A percentile compares a stretch with the other conserved stretches of the same genome.
phyloP scores from a whole-genome alignment of 2,329 filamentous ascomycete genomes.

The Ophiosphaerella herpotricha region DNA sequence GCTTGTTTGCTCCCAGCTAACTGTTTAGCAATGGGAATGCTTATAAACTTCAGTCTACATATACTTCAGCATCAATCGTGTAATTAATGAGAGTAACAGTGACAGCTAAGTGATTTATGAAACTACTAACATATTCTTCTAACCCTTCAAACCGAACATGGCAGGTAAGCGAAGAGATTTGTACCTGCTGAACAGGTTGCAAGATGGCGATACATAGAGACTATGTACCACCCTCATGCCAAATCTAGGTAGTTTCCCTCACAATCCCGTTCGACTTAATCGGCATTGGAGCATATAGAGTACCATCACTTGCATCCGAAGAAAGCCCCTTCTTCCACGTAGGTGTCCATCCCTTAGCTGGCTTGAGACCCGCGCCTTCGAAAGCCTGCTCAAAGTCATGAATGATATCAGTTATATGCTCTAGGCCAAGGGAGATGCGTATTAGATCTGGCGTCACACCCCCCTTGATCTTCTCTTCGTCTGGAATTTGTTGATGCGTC shows the following conservation, averaged over 20 bases:
- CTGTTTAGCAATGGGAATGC: too few relatives aligned
- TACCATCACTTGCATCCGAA: slow-evolving; percentile 18
- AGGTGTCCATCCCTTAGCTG: slow-evolving; percentile 14
- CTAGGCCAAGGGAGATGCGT: slow-evolving; percentile 20
- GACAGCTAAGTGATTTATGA: too few relatives aligned
- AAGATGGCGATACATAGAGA: too few relatives aligned
- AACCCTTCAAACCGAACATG: too few relatives aligned
- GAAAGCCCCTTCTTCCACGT: slow-evolving; percentile 17
- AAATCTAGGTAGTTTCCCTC: not conserved
- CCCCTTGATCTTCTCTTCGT: slow-evolving; percentile 27
- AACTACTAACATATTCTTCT: too few relatives aligned
- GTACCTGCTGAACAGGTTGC: too few relatives aligned
- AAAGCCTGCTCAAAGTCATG: slow-evolving; percentile 30
- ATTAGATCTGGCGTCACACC: slow-evolving; percentile 28
- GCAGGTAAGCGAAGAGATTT: too few relatives aligned
- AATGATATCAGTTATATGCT: slow-evolving; percentile 27
- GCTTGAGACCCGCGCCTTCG: slow-evolving; percentile 9
- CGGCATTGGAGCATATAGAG: slow-evolving; percentile 20
- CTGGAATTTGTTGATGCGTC: slow-evolving; percentile 31
- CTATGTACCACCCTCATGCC: too few relatives aligned
- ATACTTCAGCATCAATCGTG: too few relatives aligned
- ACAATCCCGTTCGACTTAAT: not conserved
- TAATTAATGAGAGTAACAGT: too few relatives aligned
- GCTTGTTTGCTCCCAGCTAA: too few relatives aligned
- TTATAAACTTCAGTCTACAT: too few relatives aligned